A percentile compares a stretch with the other conserved stretches of the same genome.
Conservation (phyloP, 177 flowering plant genomes). For the Vitis hybrid region DNA sequence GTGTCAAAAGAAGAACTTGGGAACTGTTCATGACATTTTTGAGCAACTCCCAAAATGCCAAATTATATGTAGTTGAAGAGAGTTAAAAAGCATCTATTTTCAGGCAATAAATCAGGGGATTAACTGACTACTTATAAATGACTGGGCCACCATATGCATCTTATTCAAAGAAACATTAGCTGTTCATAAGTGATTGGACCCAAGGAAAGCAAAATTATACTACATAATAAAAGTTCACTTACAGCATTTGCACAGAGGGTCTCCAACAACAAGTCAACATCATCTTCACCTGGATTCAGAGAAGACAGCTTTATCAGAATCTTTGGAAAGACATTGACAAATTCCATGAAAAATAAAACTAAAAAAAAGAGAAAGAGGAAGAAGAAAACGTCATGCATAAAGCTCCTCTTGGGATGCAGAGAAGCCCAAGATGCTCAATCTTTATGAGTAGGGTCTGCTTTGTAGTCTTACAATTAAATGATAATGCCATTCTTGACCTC, state of each 20-base stretch:
- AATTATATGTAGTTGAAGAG: background rate
- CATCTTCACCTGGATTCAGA: conserved; percentile 54
- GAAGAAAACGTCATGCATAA: background rate
- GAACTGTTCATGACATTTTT: background rate
- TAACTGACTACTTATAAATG: background rate
- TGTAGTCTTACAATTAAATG: background rate
- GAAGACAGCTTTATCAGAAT: conserved; percentile 13
- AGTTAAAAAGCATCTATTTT: background rate
- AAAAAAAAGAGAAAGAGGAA: background rate
- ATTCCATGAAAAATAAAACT: background rate
- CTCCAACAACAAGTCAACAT: conserved; percentile 65
- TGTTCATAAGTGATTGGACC: background rate
- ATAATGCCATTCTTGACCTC: background rate
- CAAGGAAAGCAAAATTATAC: background rate
- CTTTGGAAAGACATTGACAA: conserved; percentile 1
- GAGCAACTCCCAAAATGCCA: background rate
- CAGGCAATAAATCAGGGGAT: background rate
- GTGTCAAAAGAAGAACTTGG: background rate
- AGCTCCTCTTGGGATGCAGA: background rate
- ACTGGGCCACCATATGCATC: no score
- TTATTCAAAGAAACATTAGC: background rate
- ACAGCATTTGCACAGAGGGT: conserved; percentile 60
- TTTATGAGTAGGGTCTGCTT: background rate
- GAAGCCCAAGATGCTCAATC: background rate
- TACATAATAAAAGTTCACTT: conserved; percentile 31